Evolutionary conservation across 2,329 filamentous ascomycete species (phyloP).

Genomic region (Metarhizium brunneum): DNA sequence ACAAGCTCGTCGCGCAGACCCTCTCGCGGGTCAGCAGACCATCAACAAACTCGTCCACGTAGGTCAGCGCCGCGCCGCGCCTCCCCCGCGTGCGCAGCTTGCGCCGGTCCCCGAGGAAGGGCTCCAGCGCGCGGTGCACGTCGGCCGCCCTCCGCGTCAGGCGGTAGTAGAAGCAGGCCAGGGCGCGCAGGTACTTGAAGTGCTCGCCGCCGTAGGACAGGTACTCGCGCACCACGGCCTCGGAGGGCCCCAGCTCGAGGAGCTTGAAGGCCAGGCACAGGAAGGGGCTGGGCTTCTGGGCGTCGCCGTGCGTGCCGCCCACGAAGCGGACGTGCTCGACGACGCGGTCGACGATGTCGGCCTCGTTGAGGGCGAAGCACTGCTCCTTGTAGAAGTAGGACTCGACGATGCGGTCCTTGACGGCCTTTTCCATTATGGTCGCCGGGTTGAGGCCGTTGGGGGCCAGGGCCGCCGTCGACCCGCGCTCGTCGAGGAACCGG

Average conservation of each 20-base stretch:
- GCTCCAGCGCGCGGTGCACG: slow-evolving; percentile 73
- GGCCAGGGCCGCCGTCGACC: slow-evolving; percentile 65
- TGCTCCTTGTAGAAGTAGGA: slow-evolving; percentile 98
- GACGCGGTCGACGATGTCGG: slow-evolving; percentile 77
- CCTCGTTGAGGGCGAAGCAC: slow-evolving; percentile 88
- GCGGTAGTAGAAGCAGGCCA: slow-evolving; percentile 89
- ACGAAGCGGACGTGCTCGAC: slow-evolving; percentile 73
- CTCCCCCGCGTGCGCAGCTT: slow-evolving; percentile 74
- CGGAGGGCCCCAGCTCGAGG: slow-evolving; percentile 73
- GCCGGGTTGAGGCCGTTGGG: slow-evolving; percentile 86
- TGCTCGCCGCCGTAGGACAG: slow-evolving; percentile 63
- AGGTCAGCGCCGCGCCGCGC: slow-evolving; percentile 66
- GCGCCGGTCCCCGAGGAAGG: slow-evolving; percentile 68
- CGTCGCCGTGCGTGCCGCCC: slow-evolving; percentile 76
- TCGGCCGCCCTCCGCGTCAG: slow-evolving; percentile 76
- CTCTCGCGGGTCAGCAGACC: slow-evolving; percentile 82
- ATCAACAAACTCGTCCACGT: slow-evolving; percentile 88
- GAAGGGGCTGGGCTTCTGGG: slow-evolving; percentile 85
- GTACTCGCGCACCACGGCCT: slow-evolving; percentile 73
- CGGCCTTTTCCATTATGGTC: slow-evolving; percentile 91
- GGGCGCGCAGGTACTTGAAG: slow-evolving; percentile 80
- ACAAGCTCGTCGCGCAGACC: slow-evolving; percentile 83
- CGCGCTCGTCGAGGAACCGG: slow-evolving; percentile 82
- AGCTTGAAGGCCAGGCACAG: slow-evolving; percentile 93
- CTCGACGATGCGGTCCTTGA: slow-evolving; percentile 90